phyloP scores from a whole-genome alignment of 2,329 filamentous ascomycete species.

The Pseudophaeomoniella oleicola region DNA sequence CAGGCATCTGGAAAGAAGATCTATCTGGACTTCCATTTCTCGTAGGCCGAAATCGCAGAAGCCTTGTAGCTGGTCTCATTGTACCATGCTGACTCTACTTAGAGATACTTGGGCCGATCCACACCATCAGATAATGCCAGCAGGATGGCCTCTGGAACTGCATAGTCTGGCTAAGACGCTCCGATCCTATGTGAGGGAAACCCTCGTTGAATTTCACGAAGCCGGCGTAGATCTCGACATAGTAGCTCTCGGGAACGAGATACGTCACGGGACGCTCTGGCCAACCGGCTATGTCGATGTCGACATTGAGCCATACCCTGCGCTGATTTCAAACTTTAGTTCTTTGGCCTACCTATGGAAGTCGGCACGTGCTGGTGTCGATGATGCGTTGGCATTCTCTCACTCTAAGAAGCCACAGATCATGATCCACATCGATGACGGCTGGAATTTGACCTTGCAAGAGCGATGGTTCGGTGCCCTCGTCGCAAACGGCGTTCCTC shows the following conservation, averaged over 20 bases:
- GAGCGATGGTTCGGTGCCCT: constrained; percentile 51
- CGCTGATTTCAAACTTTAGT: constrained; percentile 26
- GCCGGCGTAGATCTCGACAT: constrained; percentile 22
- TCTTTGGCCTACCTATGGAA: constrained; percentile 52
- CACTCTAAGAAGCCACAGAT: constrained; percentile 47
- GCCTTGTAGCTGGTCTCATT: no score
- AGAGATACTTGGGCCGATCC: constrained; percentile 21
- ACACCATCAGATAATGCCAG: constrained; percentile 17
- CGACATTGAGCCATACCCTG: constrained; percentile 17
- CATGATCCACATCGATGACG: constrained; percentile 62
- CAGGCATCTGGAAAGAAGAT: constrained; percentile 20
- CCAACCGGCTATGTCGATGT: constrained; percentile 24
- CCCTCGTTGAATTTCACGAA: constrained; percentile 23
- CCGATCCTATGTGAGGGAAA: constrained; percentile 19
- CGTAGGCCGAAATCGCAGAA: no score
- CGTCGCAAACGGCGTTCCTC: constrained; percentile 15
- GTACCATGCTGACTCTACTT: no score
- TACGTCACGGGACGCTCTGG: constrained; percentile 20
- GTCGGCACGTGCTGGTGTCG: constrained; percentile 49
- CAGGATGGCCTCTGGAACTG: constrained; percentile 19
- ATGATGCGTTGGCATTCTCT: constrained; percentile 35
- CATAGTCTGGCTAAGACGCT: constrained; percentile 15
- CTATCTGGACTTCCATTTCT: constrained; percentile 22
- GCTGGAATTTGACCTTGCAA: constrained; percentile 56
- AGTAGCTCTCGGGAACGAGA: constrained; percentile 24